Evolutionary conservation across 306 rosid genomes (phyloP), one percentile per base, ranked within the genome.

Genomic region (Lathyrus sativus): DNA sequence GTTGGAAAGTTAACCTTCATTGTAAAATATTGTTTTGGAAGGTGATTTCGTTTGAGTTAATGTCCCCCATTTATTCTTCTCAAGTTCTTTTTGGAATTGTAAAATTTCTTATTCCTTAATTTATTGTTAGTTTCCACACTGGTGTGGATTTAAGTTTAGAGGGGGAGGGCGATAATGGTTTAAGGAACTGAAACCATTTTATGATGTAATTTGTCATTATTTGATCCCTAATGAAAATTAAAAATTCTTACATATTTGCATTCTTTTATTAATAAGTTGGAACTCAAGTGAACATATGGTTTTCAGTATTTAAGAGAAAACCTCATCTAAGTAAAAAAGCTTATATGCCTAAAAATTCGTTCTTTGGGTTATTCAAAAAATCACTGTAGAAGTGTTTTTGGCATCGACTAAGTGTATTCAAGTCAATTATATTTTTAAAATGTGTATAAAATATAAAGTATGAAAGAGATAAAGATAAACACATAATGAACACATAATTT

Each of bases 1-100:
- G 39, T 68, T 83, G 79, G 62, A 65, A 37, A 63, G 33, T 79
- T 68, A 78, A 49, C 80, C 73, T 64, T 81, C 68, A 66, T 28
- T 82, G 88, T 88, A 81, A 78, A 78, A 78, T 85, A 81, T 80
- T 70, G 79, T 82, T 85, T 70, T 68, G 76, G 82, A 72, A 82
- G 82, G 82, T 82, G 60, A 72, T 65, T 75, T 49, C 72, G 78
- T 70, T 53, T 37, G 28, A 48, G 82, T 76, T 38, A 45, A 78
- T 78, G 56, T 75, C n/a, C 11, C 79, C 10, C 28, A 56, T 61
- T 24, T 75, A 71, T 42, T 75, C 59, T 63, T 74, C 46, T 57
- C 7, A 55, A 61, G 70, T 59, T 59, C 45, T 53, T 68, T 53
- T 43, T 62, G 69, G 74, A 78, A 76, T 39, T 73, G 76, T 75